Evolutionary conservation across 1,284 basidiomycete genomes (phyloP).

Genomic region (Sphagnurus paluster): DNA sequence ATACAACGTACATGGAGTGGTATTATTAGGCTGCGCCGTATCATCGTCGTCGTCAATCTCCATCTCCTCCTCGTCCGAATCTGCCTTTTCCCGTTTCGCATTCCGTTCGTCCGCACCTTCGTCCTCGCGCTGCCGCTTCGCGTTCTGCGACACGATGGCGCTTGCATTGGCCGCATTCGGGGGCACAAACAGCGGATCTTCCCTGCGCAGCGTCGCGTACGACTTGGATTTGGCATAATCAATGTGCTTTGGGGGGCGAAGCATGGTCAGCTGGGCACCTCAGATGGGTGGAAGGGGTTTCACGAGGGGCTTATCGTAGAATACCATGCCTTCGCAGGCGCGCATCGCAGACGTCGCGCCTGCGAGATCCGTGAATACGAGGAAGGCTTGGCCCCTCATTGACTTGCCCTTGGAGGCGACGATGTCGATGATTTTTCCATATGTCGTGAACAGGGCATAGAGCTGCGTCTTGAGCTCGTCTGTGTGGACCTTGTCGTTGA

Average conservation of each 20-base stretch:
- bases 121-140: conserved; percentile 71
- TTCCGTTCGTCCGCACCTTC: conserved; percentile 54
- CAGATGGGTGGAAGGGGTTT: conserved; percentile 30
- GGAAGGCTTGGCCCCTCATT: conserved; percentile 95
- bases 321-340: conserved; percentile 86
- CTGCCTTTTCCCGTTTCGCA: conserved; percentile 69
- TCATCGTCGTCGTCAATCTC: conserved; percentile 84
- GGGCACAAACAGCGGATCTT: conserved; percentile 75
- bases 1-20: conserved; percentile 42
- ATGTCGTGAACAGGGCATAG: conserved; percentile 88
- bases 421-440: conserved; percentile 93
- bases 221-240: conserved; percentile 86
- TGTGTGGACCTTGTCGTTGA: conserved; percentile 94
- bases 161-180: conserved; percentile 64
- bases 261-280: neutral
- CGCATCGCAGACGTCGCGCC: conserved; percentile 90
- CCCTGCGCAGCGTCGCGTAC: conserved; percentile 72
- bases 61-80: conserved; percentile 80
- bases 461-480: conserved; percentile 86
- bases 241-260: conserved; percentile 70
- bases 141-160: conserved; percentile 39
- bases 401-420: conserved; percentile 87
- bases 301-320: conserved; percentile 92
- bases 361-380: conserved; percentile 90
- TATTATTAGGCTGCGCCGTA: conserved; percentile 33